Conservation (phyloP, 2,329 filamentous ascomycete species). For the Samsoniella hepiali region DNA sequence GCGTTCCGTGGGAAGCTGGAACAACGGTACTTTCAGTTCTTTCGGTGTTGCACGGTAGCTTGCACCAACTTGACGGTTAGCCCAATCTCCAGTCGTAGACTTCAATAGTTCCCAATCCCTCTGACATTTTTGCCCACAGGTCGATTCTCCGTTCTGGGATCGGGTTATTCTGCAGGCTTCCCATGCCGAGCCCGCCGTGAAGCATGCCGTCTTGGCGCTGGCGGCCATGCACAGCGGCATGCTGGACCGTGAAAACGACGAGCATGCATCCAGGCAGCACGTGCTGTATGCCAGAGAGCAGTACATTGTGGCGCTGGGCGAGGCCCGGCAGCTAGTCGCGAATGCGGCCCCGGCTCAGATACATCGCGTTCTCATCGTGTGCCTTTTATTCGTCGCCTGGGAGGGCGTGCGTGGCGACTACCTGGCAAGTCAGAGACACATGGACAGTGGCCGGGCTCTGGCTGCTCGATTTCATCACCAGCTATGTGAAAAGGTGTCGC, state of each 20-base stretch:
- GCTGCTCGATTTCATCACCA: neutral
- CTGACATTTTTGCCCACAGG: neutral
- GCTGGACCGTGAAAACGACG: neutral
- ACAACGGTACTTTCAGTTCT: conserved; percentile 6
- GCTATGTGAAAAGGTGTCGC: neutral
- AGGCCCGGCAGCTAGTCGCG: neutral
- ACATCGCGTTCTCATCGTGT: conserved; percentile 6
- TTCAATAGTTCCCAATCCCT: neutral
- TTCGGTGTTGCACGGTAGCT: conserved; percentile 3
- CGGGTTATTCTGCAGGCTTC: conserved; percentile 4
- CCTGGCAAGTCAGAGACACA: neutral
- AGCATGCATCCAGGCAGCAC: neutral
- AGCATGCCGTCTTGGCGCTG: conserved; percentile 7
- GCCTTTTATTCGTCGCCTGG: conserved; percentile 9
- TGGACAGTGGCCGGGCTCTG: neutral
- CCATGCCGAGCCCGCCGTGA: conserved; percentile 9
- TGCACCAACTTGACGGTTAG: conserved; percentile 6
- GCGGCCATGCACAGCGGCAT: conserved; percentile 9
- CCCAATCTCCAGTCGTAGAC: neutral
- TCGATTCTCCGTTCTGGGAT: conserved; percentile 12
- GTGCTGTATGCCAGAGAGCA: conserved; percentile 1
- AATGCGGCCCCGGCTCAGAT: neutral
- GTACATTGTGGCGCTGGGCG: conserved; percentile 4
- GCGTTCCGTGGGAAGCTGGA: neutral
- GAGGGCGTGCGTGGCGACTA: conserved; percentile 12